These are phyloP conservation scores for Canna indica DNA, from an alignment of 176 grass and related monocot species.

Conservation along the genomic window DNA sequence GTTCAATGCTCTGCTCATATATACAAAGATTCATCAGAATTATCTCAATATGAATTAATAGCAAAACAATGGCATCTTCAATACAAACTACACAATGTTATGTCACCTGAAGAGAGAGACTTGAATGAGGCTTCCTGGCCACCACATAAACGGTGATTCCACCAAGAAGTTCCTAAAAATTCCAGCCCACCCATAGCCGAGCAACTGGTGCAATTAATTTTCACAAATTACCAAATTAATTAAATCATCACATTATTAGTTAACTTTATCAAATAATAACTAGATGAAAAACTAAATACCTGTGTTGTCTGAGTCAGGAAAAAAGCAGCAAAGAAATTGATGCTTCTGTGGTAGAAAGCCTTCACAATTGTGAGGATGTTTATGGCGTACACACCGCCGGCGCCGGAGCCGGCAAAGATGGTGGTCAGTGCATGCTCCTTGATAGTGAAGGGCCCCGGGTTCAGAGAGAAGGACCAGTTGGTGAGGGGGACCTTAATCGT, in stretches of 20 bases:
- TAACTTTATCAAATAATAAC: background rate
- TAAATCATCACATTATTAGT: background rate
- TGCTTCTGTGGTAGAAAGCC: constrained; percentile 58
- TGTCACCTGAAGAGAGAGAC: constrained; percentile 68
- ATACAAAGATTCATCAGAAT: background rate
- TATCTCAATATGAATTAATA: too few relatives aligned
- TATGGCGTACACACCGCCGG: constrained; percentile 42
- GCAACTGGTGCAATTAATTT: constrained; percentile 29
- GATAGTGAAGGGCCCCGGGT: constrained; percentile 77
- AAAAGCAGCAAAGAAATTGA: constrained; percentile 55
- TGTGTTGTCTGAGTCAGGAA: constrained; percentile 66
- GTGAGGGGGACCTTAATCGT: constrained; percentile 24
- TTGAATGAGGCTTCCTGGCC: constrained; percentile 60
- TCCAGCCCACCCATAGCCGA: constrained; percentile 83
- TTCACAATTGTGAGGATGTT: constrained; percentile 75
- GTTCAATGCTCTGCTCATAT: constrained; percentile 45
- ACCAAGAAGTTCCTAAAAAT: constrained; percentile 66
- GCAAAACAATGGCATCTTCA: too few relatives aligned
- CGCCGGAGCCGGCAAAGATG: constrained; percentile 8
- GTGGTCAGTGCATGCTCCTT: constrained; percentile 81
- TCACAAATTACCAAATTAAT: background rate
- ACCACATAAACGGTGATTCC: constrained; percentile 93
- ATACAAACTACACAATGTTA: too few relatives aligned
- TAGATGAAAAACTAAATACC: constrained; percentile 22
- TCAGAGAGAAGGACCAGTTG: constrained; percentile 57